Percentiles rank a stretch among this genome's conserved stretches.
Evolutionary conservation across 495 filamentous ascomycete genomes (phyloP).

Genomic region (Hypoxylon subgilvum): DNA sequence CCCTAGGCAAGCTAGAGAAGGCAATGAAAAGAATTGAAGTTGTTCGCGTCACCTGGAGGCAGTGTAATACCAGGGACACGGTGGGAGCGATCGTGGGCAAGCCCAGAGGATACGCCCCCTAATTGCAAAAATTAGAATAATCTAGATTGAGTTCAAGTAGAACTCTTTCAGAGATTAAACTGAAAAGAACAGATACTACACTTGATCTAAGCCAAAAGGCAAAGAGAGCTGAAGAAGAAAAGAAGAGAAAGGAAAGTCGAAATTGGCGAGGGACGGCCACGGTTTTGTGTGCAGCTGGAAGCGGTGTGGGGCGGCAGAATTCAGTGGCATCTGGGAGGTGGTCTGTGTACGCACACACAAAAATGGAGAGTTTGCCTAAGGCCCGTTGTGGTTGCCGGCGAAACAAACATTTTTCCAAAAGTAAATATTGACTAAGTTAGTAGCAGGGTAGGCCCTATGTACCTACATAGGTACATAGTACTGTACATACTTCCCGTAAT

Average conservation of each 20-base stretch:
- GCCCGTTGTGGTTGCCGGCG: conserved; percentile 25
- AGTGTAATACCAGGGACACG: conserved; percentile 91
- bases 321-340: neutral
- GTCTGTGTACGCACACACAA: no score
- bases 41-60: conserved; percentile 80
- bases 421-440: conserved; percentile 34
- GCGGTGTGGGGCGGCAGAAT: neutral
- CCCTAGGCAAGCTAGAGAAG: conserved; percentile 59
- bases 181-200: conserved; percentile 99
- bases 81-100: conserved; percentile 76
- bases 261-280: neutral
- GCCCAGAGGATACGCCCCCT: conserved; percentile 70
- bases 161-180: conserved; percentile 79
- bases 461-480: no score
- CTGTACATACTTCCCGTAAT: neutral
- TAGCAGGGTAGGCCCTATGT: no score
- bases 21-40: conserved; percentile 58
- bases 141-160: conserved; percentile 75
- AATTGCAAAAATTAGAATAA: conserved; percentile 80
- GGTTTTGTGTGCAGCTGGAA: neutral
- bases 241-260: conserved; percentile 23
- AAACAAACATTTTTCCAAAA: conserved; percentile 25
- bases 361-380: conserved; percentile 2
- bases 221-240: conserved; percentile 54
- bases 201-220: conserved; percentile 94